Evolutionary conservation across 495 filamentous ascomycete genomes (phyloP), one percentile per base, ranked within the genome.

Genomic region (Oleoguttula mirabilis): DNA sequence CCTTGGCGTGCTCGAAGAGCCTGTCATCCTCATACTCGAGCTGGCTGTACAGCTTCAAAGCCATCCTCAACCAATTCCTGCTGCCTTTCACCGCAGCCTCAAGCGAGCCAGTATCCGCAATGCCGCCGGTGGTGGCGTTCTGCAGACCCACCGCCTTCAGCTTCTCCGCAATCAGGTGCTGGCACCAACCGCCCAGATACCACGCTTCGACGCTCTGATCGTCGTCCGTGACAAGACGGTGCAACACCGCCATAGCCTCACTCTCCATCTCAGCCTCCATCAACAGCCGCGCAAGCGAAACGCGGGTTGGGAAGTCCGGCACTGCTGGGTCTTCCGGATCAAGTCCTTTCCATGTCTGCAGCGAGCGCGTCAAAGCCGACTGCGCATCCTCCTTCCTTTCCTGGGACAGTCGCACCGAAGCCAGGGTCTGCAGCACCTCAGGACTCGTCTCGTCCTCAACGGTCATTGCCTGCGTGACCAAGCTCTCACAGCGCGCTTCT

Each of bases 171-270:
- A 81, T 63, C 41, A 90, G 68, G 55, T 84, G 82, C 43, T 85
- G 68, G 42, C 82, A 82, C 82, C 88, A 99, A 8, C 92, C 92
- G 23, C 92, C 88, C 2, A 96, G 67, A 64, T 99, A 99, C 87
- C 86, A 94, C 1, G 82, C 82, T 60, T 99, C 92, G 10, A 95
- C 84, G 60, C 88, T 86, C 48, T 77, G 70, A 58, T 99, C 92
- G 49, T 96, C 87, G 60, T 96, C 92, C 4, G 67, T 60, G 14
- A 94, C 75, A 36, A 99, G 58, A 36, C 83, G 66, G 51, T 93
- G 85, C 32, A 94, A 66, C 6, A 95, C 85, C 36, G 82, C 77
- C 17, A 94, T 68, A 3, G 90, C 92, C 46, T 83, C 74, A 40
- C 84, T 71, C 55, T 85, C 78, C 80, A 94, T 76, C 33, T 70